phyloP scores from a whole-genome alignment of 148 eudicot species.

The Chenopodium formosanum region DNA sequence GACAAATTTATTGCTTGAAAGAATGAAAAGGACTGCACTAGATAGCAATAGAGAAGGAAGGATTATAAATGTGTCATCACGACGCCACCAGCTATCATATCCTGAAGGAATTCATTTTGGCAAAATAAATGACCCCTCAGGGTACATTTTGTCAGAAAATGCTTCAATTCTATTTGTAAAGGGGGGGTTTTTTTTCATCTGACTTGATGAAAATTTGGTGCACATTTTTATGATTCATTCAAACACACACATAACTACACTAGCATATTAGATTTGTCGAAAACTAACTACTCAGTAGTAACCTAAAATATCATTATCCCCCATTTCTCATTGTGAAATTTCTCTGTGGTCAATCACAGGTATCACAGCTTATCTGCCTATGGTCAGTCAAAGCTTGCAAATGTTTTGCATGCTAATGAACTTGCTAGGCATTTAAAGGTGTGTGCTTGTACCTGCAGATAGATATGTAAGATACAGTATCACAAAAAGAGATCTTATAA shows the following conservation, averaged over 20 bases:
- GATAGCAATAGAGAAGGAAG: constrained; percentile 56
- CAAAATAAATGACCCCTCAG: constrained; percentile 49
- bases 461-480: not conserved
- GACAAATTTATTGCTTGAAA: constrained; percentile 57
- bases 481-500: not conserved
- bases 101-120: constrained; percentile 67
- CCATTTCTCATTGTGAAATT: not conserved
- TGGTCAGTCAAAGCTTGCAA: constrained; percentile 67
- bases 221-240: not conserved
- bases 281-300: not conserved
- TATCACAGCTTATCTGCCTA: constrained; percentile 49
- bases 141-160: constrained; percentile 30
- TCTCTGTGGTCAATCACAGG: constrained; percentile 31
- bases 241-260: not conserved
- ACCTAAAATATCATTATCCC: not conserved
- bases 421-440: constrained; percentile 51
- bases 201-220: not conserved
- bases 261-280: not conserved
- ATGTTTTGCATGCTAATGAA: constrained; percentile 57
- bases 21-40: constrained; percentile 55
- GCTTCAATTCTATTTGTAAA: not conserved
- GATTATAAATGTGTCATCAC: constrained; percentile 65
- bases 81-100: constrained; percentile 51
- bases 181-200: not conserved
- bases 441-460: not conserved